These are phyloP conservation scores for Cladosporium sp. DNA, from an alignment of 2,329 filamentous ascomycete species.

Conservation along the genomic window DNA sequence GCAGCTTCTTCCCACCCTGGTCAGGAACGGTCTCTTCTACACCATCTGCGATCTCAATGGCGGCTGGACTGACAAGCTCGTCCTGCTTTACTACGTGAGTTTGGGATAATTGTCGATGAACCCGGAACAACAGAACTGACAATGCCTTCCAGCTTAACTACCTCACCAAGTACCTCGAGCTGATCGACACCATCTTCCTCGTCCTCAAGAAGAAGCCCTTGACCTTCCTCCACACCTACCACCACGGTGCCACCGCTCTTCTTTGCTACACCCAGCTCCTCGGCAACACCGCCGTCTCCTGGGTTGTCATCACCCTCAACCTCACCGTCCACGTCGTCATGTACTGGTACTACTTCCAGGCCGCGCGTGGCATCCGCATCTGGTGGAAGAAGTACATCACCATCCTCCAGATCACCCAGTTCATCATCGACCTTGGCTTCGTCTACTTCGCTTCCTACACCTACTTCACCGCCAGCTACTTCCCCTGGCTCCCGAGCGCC, in stretches of 20 bases:
- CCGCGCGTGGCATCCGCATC: constrained; percentile 88
- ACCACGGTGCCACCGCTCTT: constrained; percentile 89
- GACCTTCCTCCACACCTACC: constrained; percentile 98
- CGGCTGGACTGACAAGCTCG: constrained; percentile 90
- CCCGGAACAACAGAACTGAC: constrained; percentile 14
- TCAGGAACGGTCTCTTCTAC: constrained; percentile 79
- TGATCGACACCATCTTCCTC: constrained; percentile 92
- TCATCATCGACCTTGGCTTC: constrained; percentile 95
- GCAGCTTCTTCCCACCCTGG: constrained; percentile 82
- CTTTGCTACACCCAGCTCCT: constrained; percentile 41
- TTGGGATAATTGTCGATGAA: background rate
- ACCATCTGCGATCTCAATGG: constrained; percentile 79
- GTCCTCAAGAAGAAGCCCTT: constrained; percentile 99
- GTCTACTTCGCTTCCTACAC: constrained; percentile 99
- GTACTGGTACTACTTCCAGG: constrained; percentile 99
- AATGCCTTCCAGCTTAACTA: constrained; percentile 76
- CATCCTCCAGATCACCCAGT: constrained; percentile 93
- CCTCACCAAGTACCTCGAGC: constrained; percentile 94
- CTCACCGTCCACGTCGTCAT: constrained; percentile 94
- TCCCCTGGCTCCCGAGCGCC: constrained; percentile 75
- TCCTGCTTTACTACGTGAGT: constrained; percentile 95
- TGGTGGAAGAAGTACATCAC: constrained; percentile 99
- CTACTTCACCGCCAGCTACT: constrained; percentile 94
- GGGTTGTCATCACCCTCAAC: constrained; percentile 92
- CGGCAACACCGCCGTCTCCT: constrained; percentile 88